Conservation (phyloP, 495 filamentous ascomycete genomes). For the Trichocladium uniseriatum region DNA sequence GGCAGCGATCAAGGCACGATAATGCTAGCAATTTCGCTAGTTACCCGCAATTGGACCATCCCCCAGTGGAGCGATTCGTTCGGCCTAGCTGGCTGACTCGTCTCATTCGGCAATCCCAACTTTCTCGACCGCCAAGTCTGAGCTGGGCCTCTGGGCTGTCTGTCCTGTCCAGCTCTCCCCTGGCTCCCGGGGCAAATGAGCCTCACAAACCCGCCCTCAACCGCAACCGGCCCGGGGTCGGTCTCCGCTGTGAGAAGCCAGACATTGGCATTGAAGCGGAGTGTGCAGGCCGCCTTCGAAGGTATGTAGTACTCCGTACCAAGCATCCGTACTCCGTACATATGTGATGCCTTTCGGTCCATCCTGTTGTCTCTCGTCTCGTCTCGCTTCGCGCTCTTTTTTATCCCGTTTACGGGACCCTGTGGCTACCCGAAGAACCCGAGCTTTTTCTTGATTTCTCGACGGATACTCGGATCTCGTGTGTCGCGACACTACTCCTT, state of each 20-base stretch:
- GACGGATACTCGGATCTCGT: too few relatives aligned
- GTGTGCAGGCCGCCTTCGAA: slow-evolving; percentile 68
- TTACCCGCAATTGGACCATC: neutral
- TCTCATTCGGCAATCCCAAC: slow-evolving; percentile 7
- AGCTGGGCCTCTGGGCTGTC: neutral
- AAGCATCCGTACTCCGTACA: neutral
- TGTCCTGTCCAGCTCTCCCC: neutral
- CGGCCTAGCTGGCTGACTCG: too few relatives aligned
- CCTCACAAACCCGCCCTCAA: slow-evolving; percentile 38
- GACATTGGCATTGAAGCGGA: slow-evolving; percentile 58
- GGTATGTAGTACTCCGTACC: slow-evolving; percentile 43
- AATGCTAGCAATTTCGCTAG: too few relatives aligned
- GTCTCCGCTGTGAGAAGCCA: slow-evolving; percentile 37
- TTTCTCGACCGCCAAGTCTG: neutral
- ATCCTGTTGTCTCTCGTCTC: too few relatives aligned
- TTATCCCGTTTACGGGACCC: neutral
- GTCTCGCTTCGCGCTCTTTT: neutral
- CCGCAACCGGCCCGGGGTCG: slow-evolving; percentile 36
- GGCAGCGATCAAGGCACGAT: too few relatives aligned
- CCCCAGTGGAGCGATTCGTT: too few relatives aligned
- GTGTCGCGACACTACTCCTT: too few relatives aligned
- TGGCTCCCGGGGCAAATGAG: slow-evolving; percentile 24
- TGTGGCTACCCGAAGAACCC: slow-evolving; percentile 14
- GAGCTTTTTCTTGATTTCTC: slow-evolving; percentile 2
- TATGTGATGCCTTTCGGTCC: neutral